Percentiles rank a stretch among this genome's conserved stretches.
Evolutionary conservation across 768 basidiomycete genomes (phyloP).

Genomic region (Lactifluus hygrophoroides): DNA sequence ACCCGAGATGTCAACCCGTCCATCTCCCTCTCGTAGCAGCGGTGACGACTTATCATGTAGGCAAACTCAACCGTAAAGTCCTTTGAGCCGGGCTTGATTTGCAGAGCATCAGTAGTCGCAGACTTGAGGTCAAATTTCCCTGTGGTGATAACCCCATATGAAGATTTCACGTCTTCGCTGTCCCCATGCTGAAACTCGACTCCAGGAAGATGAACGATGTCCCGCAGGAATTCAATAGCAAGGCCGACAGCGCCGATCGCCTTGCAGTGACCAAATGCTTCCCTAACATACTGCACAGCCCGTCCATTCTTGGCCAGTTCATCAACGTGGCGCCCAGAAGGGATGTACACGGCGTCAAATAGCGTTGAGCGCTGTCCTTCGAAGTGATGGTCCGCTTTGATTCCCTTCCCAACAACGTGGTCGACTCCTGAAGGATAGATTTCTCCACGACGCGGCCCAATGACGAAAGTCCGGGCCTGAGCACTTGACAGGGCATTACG

Average conservation of each 20-base stretch:
- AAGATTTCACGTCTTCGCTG: constrained; percentile 37
- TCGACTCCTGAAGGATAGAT: constrained; percentile 31
- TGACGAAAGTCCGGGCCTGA: constrained; percentile 52
- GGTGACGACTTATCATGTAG: constrained; percentile 55
- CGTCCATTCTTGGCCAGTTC: constrained; percentile 58
- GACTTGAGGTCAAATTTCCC: constrained; percentile 40
- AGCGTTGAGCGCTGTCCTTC: constrained; percentile 75
- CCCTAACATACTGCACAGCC: constrained; percentile 72
- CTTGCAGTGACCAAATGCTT: constrained; percentile 84
- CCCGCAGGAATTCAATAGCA: constrained; percentile 41
- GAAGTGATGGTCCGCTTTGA: constrained; percentile 59
- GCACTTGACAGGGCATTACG: constrained; percentile 43
- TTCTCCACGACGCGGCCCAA: constrained; percentile 59
- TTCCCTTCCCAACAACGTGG: constrained; percentile 24
- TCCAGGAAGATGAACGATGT: constrained; percentile 38
- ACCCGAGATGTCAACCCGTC: constrained; percentile 46
- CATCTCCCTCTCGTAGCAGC: constrained; percentile 54
- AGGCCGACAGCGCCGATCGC: constrained; percentile 70
- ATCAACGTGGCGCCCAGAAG: constrained; percentile 57
- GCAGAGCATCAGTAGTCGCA: constrained; percentile 33
- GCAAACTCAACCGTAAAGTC: constrained; percentile 54
- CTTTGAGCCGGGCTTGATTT: constrained; percentile 37
- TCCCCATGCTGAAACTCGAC: constrained; percentile 33
- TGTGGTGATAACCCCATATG: constrained; percentile 56
- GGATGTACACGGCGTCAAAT: constrained; percentile 77